Evolutionary conservation across 2,329 filamentous ascomycete genomes (phyloP).

Genomic region (Neonectria coccinea): DNA sequence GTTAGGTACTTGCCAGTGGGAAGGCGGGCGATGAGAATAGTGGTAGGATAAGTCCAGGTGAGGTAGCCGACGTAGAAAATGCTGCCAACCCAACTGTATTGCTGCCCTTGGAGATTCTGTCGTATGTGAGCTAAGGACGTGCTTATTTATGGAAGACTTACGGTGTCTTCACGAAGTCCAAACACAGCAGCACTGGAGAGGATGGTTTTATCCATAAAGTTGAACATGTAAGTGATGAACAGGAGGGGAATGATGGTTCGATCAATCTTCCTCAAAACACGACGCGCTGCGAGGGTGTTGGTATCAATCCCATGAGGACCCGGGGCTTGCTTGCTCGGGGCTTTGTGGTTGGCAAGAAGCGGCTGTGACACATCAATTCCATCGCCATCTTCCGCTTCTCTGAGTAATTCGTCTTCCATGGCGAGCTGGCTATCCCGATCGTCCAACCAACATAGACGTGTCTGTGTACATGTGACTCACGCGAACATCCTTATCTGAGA

Average conservation of each 20-base stretch:
- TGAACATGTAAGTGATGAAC: slow-evolving; percentile 68
- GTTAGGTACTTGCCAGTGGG: slow-evolving; percentile 62
- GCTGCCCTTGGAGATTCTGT: slow-evolving; percentile 48
- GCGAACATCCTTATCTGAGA: not conserved
- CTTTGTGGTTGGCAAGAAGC: slow-evolving; percentile 17
- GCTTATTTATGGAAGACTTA: slow-evolving; percentile 26
- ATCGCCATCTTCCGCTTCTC: not conserved
- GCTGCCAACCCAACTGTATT: slow-evolving; percentile 74
- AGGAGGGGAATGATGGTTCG: slow-evolving; percentile 65
- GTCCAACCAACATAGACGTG: not conserved
- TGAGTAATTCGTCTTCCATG: not conserved
- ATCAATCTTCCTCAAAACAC: slow-evolving; percentile 68
- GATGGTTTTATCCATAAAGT: slow-evolving; percentile 72
- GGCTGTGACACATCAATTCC: slow-evolving; percentile 14
- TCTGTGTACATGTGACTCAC: slow-evolving; percentile 1
- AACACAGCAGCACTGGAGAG: slow-evolving; percentile 68
- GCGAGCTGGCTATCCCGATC: not conserved
- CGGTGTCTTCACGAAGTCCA: slow-evolving; percentile 62
- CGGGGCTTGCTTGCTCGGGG: no score
- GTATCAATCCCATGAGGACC: not conserved
- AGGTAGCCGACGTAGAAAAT: slow-evolving; percentile 61
- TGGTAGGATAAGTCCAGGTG: slow-evolving; percentile 62
- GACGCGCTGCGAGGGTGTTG: slow-evolving; percentile 41
- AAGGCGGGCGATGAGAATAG: slow-evolving; percentile 59
- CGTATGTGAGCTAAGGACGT: not conserved